Percentiles rank a stretch among this genome's conserved stretches.
phyloP scores from a whole-genome alignment of 1,284 basidiomycete species.

The Sanghuangporus weigelae region DNA sequence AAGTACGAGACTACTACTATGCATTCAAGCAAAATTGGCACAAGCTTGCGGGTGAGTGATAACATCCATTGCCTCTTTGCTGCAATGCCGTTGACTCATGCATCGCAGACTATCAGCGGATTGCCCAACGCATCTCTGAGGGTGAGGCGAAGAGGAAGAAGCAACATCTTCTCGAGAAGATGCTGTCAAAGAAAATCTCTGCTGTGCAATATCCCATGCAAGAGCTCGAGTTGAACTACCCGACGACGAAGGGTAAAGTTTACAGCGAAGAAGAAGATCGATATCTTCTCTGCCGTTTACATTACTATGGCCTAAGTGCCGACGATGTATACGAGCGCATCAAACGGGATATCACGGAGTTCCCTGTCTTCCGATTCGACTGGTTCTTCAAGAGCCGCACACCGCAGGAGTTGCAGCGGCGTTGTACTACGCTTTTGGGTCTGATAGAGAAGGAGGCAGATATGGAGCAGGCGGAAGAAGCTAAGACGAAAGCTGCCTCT shows the following conservation, averaged over 20 bases:
- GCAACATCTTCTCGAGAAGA: conserved; percentile 76
- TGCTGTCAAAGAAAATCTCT: conserved; percentile 76
- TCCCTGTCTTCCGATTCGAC: conserved; percentile 95
- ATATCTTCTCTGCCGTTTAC: conserved; percentile 88
- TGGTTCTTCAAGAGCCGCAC: conserved; percentile 99
- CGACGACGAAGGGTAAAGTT: conserved; percentile 92
- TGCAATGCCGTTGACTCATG: background rate
- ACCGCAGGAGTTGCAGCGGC: conserved; percentile 83
- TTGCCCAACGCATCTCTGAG: conserved; percentile 74
- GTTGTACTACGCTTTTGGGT: conserved; percentile 85
- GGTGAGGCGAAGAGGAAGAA: conserved; percentile 86
- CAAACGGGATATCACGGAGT: conserved; percentile 94
- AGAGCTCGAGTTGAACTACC: conserved; percentile 90
- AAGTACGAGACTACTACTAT: conserved; percentile 77
- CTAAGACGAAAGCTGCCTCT: conserved; percentile 49
- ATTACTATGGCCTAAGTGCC: conserved; percentile 87
- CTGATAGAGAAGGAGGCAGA: conserved; percentile 93
- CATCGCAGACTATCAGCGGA: conserved; percentile 68
- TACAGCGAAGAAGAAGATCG: conserved; percentile 97
- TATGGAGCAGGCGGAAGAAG: conserved; percentile 57
- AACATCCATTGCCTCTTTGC: background rate
- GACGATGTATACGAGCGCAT: conserved; percentile 96
- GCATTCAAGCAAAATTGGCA: conserved; percentile 91
- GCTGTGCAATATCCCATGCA: conserved; percentile 88
- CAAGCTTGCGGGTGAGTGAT: conserved; percentile 66